Conservation (phyloP, 192 early-diverging fungal genomes). For the Coemansia sp. region DNA sequence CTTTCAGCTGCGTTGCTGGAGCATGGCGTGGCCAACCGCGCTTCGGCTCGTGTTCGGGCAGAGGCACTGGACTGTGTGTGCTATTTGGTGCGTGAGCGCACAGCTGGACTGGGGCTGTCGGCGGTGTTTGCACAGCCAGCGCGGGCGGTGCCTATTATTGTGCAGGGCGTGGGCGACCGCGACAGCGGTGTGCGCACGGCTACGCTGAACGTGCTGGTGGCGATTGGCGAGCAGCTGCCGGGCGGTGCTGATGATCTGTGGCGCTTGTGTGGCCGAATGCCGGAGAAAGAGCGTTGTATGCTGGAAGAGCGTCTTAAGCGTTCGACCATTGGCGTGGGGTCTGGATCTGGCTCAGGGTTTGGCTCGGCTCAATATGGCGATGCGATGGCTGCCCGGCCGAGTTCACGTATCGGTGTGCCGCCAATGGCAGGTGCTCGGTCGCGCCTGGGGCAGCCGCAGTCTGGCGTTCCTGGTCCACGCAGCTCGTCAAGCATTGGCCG, state of each 20-base stretch:
- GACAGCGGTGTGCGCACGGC: conserved; percentile 83
- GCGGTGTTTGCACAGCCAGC: conserved; percentile 56
- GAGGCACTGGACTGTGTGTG: conserved; percentile 84
- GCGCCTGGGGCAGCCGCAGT: too few species aligned
- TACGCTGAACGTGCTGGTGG: conserved; percentile 67
- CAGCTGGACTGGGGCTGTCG: conserved; percentile 36
- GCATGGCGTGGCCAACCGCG: conserved; percentile 64
- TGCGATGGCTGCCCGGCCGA: conserved; percentile 19
- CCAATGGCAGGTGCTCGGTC: too few species aligned
- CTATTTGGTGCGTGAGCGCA: conserved; percentile 63
- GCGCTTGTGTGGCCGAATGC: conserved; percentile 67
- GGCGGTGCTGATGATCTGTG: conserved; percentile 70
- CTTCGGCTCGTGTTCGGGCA: conserved; percentile 74
- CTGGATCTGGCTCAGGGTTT: conserved; percentile 34
- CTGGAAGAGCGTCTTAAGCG: conserved; percentile 77
- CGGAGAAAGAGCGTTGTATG: conserved; percentile 81
- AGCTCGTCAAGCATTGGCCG: conserved; percentile 1
- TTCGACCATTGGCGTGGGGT: conserved; percentile 34
- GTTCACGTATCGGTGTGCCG: conserved; percentile 21
- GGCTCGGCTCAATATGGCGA: conserved; percentile 18
- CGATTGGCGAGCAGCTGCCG: conserved; percentile 69
- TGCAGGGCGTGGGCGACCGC: conserved; percentile 71
- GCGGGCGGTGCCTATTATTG: conserved; percentile 73
- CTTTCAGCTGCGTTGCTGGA: conserved; percentile 72
- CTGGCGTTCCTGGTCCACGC: too few species aligned